Percentiles rank a stretch among this genome's conserved stretches.
phyloP scores from a whole-genome alignment of 257 asterid genomes.

The Solanum pinnatisectum region DNA sequence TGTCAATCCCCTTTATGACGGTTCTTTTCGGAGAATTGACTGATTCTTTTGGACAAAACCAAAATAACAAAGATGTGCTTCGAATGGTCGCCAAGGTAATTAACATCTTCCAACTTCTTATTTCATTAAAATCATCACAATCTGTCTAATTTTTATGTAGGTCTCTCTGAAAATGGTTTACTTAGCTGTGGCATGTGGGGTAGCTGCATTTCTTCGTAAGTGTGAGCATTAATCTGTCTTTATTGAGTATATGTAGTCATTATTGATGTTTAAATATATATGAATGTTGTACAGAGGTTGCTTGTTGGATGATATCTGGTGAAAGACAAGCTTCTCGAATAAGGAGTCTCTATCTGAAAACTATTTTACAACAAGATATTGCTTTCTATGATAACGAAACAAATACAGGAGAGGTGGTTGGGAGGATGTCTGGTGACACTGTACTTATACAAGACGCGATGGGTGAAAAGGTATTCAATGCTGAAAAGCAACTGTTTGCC shows the following conservation, averaged over 20 bases:
- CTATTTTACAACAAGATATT: conserved; percentile 68
- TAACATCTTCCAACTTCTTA: background rate
- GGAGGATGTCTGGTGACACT: conserved; percentile 90
- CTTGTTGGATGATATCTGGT: conserved; percentile 92
- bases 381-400: conserved; percentile 77
- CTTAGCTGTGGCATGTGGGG: conserved; percentile 64
- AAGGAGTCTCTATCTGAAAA: conserved; percentile 49
- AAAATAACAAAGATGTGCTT: conserved; percentile 14
- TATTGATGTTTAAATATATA: background rate
- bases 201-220: conserved; percentile 70
- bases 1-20: conserved; percentile 64
- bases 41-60: conserved; percentile 49
- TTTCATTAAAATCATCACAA: background rate
- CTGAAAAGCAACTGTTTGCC: background rate
- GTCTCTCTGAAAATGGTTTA: conserved; percentile 56
- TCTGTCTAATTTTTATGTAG: conserved; percentile 1
- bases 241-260: background rate
- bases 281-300: conserved; percentile 40
- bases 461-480: conserved; percentile 68
- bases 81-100: conserved; percentile 50
- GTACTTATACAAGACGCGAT: conserved; percentile 91
- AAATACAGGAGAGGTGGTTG: conserved; percentile 76
- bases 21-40: conserved; percentile 59
- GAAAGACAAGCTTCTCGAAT: conserved; percentile 85
- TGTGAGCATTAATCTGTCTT: conserved; percentile 1